Base-by-base conservation (phyloP, 2,329 filamentous ascomycete genomes). In the Orbilia quercus region DNA sequence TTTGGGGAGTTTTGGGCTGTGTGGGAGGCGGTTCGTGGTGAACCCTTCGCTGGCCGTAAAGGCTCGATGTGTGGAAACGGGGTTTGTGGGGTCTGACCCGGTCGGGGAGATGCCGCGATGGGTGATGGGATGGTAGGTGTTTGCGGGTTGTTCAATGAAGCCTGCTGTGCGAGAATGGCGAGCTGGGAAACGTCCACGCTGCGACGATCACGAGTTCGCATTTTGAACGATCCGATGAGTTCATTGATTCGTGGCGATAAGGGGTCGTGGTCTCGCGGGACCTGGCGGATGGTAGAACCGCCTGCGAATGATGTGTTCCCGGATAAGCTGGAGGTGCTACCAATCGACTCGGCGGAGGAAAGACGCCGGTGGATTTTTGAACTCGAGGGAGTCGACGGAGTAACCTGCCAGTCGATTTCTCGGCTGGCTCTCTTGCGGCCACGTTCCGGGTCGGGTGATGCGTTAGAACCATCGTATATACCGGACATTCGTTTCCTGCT, bases 141-240 rank as follows among this genome's bases (percentile, higher is more conserved):
- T 7, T 44, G 31, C 25, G 67, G 67, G n/a, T 42, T 59, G 22
- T 60, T 55, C 25, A 72, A 54, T 2, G 67, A 72, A 51, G 67
- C 44, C 44, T 72, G 67, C 38, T 72, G 67, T 22, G 67, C 67
- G 5, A 72, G 47, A 28, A 62, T 50, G n/a, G 67, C 67, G 25
- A 72, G 67, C 31, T 72, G 67, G 2, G 67, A 72, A n/a, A 72
- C 25, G 54, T 72, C 67, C 1, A 72, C 67, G 25, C 67, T 72
- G 14, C 67, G 59, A 18, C 67, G 67, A n/a, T 72, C 67, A 34
- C 62, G 47, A 18, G 67, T 59, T 36, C 51, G 59, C 67, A 64
- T 59, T 22, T 59, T 57, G 48, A 72, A 72, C 16, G 70, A 74
- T 25, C 70, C 62, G 28, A 66, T 62, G 7, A 74, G 54, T 40